Evolutionary conservation across 169 alveolate species (phyloP).

Genomic region (Plasmodium knowlesi): DNA sequence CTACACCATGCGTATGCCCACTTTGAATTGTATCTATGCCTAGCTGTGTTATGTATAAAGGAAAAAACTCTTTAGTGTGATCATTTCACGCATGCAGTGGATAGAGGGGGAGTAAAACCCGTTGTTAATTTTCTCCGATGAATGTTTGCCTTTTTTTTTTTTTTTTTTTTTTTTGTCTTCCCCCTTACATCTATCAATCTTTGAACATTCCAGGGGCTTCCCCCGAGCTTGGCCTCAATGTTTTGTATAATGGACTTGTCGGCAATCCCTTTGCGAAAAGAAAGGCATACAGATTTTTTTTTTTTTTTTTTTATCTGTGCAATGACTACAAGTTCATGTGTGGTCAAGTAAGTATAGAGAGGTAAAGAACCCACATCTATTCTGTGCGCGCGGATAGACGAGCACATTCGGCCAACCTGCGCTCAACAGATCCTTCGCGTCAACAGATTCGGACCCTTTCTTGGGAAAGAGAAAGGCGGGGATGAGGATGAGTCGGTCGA

Average conservation of each 20-base stretch:
- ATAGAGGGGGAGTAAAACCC: neutral
- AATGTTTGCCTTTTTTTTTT: neutral
- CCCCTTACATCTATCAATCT: conserved; percentile 52
- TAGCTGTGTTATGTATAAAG: conserved; percentile 1
- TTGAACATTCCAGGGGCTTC: conserved; percentile 57
- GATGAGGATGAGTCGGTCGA: neutral
- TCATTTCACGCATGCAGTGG: neutral
- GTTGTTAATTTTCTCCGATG: neutral
- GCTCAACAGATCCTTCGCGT: conserved; percentile 23
- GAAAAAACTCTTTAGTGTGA: neutral
- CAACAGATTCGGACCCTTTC: conserved; percentile 68
- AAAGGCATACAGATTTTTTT: neutral
- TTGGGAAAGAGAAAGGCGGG: neutral
- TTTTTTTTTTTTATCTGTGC: neutral
- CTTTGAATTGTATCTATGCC: conserved; percentile 34
- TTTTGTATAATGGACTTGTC: conserved; percentile 25
- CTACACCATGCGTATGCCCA: no score
- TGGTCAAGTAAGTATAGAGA: neutral
- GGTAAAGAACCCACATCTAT: neutral
- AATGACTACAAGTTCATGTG: neutral
- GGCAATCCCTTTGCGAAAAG: conserved; percentile 31
- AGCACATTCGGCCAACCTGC: conserved; percentile 24
- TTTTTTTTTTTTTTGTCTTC: neutral
- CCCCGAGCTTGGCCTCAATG: conserved; percentile 58
- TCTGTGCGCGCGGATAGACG: neutral